Conservation (phyloP, 2,329 filamentous ascomycete species). For the Pseudogymnoascus destructans region DNA sequence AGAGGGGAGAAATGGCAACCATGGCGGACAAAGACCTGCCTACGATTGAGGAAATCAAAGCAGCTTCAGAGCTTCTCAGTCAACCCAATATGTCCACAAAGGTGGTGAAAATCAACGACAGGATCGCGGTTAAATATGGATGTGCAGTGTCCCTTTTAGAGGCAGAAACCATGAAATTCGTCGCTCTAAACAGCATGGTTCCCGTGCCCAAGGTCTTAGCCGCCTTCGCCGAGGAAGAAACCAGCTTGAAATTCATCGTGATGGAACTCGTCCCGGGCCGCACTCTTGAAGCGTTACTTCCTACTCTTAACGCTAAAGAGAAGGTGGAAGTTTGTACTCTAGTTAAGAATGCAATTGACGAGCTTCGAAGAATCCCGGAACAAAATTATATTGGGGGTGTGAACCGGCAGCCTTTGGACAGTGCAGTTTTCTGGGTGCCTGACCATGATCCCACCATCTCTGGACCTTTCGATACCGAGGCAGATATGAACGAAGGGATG, state of each 20-base stretch:
- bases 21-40: not conserved
- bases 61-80: too few species aligned
- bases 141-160: conserved; percentile 20
- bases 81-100: not conserved
- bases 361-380: conserved; percentile 23
- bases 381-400: conserved; percentile 23
- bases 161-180: conserved; percentile 26
- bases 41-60: not conserved
- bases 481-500: conserved; percentile 22
- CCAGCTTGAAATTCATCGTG: conserved; percentile 23
- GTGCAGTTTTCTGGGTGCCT: conserved; percentile 23
- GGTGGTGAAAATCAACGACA: conserved; percentile 16
- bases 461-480: conserved; percentile 23
- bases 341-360: conserved; percentile 17
- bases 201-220: conserved; percentile 25
- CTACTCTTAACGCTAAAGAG: conserved; percentile 15
- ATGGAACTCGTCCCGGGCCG: conserved; percentile 24
- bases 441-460: conserved; percentile 17
- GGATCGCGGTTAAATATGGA: conserved; percentile 22
- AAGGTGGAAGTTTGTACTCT: conserved; percentile 19
- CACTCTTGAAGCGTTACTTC: conserved; percentile 19
- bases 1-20: not conserved
- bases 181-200: conserved; percentile 19
- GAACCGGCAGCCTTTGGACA: conserved; percentile 17
- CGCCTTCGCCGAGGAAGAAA: conserved; percentile 19